Conservation (phyloP, 305 asterid species). For the Fraxinus paxiana region DNA sequence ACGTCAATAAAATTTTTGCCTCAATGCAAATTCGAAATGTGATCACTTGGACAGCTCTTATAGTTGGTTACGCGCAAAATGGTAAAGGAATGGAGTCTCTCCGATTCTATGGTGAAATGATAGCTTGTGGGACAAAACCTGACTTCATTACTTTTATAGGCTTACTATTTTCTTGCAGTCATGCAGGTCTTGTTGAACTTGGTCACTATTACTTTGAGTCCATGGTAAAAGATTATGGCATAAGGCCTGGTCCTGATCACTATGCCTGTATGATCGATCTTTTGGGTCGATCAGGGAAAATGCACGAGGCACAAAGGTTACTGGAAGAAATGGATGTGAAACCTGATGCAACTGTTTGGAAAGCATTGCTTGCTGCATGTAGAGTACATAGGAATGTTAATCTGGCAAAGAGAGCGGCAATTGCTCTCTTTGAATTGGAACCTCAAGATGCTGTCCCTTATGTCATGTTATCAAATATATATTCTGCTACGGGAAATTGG, state of each 20-base stretch:
- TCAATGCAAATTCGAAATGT: constrained; percentile 53
- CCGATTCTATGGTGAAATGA: constrained; percentile 52
- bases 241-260: constrained; percentile 64
- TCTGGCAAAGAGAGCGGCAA: constrained; percentile 67
- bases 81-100: constrained; percentile 58
- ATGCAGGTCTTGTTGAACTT: constrained; percentile 61
- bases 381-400: constrained; percentile 54
- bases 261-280: constrained; percentile 88
- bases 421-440: constrained; percentile 52
- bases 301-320: constrained; percentile 63
- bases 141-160: constrained; percentile 78
- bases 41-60: constrained; percentile 81
- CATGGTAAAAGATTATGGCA: constrained; percentile 56
- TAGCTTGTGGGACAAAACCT: constrained; percentile 53
- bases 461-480: constrained; percentile 68
- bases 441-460: constrained; percentile 73
- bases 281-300: constrained; percentile 70
- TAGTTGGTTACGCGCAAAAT: constrained; percentile 66
- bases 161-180: constrained; percentile 83
- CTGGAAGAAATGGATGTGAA: constrained; percentile 42
- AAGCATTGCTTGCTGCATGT: constrained; percentile 71
- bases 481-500: constrained; percentile 64
- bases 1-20: constrained; percentile 47
- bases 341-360: constrained; percentile 75
- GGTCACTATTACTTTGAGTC: constrained; percentile 56